Evolutionary conservation across 306 rosid genomes (phyloP).

Genomic region (Quercus berberidifolia): DNA sequence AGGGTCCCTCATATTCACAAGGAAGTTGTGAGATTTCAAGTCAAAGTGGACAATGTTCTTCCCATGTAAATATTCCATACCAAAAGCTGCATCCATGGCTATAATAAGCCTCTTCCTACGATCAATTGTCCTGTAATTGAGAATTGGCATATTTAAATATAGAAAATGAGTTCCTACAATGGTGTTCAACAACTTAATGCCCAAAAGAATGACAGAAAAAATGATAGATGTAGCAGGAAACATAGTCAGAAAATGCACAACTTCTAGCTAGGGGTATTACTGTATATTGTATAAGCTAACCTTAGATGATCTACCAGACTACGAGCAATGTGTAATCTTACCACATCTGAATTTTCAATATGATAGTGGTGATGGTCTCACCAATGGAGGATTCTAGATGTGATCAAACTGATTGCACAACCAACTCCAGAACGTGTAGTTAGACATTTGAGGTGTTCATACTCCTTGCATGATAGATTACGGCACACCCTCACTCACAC

Average conservation of each 20-base stretch:
- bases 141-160: background rate
- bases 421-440: background rate
- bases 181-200: background rate
- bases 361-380: too few relatives aligned
- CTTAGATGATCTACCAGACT: background rate
- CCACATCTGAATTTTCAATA: too few relatives aligned
- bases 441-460: background rate
- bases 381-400: too few relatives aligned
- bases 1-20: constrained; percentile 34
- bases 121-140: constrained; percentile 28
- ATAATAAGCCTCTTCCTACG: constrained; percentile 27
- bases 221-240: background rate
- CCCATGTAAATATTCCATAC: constrained; percentile 34
- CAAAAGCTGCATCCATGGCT: constrained; percentile 38
- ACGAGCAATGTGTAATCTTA: background rate
- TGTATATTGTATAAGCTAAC: background rate
- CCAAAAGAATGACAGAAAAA: background rate
- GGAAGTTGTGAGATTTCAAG: constrained; percentile 36
- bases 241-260: background rate
- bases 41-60: constrained; percentile 36
- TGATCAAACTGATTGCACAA: background rate
- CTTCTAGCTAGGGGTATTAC: background rate
- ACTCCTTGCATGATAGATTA: too few relatives aligned
- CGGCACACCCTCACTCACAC: too few relatives aligned
- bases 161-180: background rate